Evolutionary conservation across 768 basidiomycete species (phyloP), one percentile per base, ranked within the genome.

Genomic region (Russula dissimulans): DNA sequence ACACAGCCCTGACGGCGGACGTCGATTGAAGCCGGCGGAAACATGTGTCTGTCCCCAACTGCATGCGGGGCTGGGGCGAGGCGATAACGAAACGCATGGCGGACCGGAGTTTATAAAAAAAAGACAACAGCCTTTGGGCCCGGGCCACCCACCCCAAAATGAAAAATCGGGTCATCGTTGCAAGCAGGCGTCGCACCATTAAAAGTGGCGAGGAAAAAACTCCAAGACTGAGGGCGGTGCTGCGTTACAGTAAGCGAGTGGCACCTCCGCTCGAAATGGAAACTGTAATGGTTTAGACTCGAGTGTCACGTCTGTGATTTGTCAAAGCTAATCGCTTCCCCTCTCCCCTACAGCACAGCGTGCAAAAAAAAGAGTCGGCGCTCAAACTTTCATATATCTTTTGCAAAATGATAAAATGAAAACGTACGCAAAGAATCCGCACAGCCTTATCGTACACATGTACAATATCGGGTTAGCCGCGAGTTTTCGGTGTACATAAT

Each of bases 51-150:
- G 22, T 26, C 22, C 22, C 22, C 22, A 26, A 26, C 22, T 26
- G 22, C 22, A 26, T 26, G 22, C 22, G 22, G 22, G 22, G 22
- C 22, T 1, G 22, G 22, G 10, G 39, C 36, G 38, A 38, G 32
- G 38, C 41, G 51, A 62, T 53, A 53, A 54, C 38, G 51, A 61
- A 61, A 4, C 56, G 56, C 61, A 53, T 57, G 61, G 61, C 51
- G 1, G 42, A 57, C 50, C 22, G 56, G 61, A 36, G 41, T 57
- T 54, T 55, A 18, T 48, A 46, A 43, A 43, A 44, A 44, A 39
- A 17, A n/a, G 22, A 26, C 22, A 26, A 26, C 22, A 26, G 22
- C 22, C 22, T 26, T 26, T 26, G 22, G 22, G 22, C 22, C 49
- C 6, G 18, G 14, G 39, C 2, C 39, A 15, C 39, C 39, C 11